Base-by-base conservation (phyloP, 306 rosid genomes). In the Corylus avellana region DNA sequence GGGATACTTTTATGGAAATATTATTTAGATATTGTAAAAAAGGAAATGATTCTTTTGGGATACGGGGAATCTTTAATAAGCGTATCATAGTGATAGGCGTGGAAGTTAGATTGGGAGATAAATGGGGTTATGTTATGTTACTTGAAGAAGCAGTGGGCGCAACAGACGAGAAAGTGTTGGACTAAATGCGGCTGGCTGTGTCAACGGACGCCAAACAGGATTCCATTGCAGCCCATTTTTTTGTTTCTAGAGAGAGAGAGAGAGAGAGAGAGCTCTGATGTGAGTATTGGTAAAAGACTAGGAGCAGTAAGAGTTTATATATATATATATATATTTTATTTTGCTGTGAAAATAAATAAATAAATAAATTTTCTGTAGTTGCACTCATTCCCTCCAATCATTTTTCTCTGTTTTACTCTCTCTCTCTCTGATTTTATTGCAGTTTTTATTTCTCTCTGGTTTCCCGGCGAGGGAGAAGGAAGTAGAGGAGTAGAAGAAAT, bases 401-500 rank as follows among this genome's bases (percentile, higher is more conserved):
- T 90, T 93, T 88, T 83, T 83, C 68, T 35, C 37, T 25, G 46
- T 42, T 42, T 42, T 42, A 42, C 2, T 3, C 49, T 49, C 66
- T 22, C 64, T 72, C 64, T 73, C 70, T 47, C 75, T 20, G 39
- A 63, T 79, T 49, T 71, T 46, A 61, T 61, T 75, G 63, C 70
- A 50, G 75, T 79, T 64, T 67, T 72, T 74, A 74, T 44, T 70
- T 70, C 76, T 68, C 68, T 87, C 91, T 85, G 83, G 84, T 90
- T 94, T 94, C 77, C 85, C 91, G 96, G 98, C 92, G 97, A 78
- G 66, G 71, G 85, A 71, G 84, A 75, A 87, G 96, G 97, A 92
- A 90, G 92, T 89, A 80, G 94, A 94, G 82, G 96, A 90, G 96
- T 92, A 83, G 73, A 92, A 89, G 96, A 83, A 94, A 90, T 57